These are phyloP conservation scores for Pythium monospermum DNA, from an alignment of 352 stramenopile genomes.

Conservation along the genomic window DNA sequence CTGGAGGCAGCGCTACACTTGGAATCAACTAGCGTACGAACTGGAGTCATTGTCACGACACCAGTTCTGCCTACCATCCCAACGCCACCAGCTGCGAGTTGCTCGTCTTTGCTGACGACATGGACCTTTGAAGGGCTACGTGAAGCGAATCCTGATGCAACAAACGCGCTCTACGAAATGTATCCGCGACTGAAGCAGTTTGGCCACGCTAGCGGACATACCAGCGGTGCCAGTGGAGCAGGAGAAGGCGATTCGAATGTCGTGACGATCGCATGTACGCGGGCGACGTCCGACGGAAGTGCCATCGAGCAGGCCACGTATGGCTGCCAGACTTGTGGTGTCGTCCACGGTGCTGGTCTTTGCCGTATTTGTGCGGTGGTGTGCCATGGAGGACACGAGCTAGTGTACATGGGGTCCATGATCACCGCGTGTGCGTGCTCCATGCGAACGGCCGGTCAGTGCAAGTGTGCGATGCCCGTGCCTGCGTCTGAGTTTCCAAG, in stretches of 20 bases:
- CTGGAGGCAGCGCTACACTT: slow-evolving; percentile 15
- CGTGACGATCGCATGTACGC: slow-evolving; percentile 42
- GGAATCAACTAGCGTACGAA: slow-evolving; percentile 4
- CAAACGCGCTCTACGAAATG: slow-evolving; percentile 6
- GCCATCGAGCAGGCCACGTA: slow-evolving; percentile 74
- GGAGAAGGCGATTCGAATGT: neutral
- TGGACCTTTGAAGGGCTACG: slow-evolving; percentile 18
- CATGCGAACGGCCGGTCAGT: slow-evolving; percentile 43
- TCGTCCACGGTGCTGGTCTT: slow-evolving; percentile 60
- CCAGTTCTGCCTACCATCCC: neutral
- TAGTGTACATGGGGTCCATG: slow-evolving; percentile 66
- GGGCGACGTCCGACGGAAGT: slow-evolving; percentile 73
- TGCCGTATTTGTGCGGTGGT: slow-evolving; percentile 64
- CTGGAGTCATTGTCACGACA: slow-evolving; percentile 13
- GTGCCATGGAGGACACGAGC: slow-evolving; percentile 79
- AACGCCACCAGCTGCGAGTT: neutral
- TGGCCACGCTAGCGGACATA: neutral
- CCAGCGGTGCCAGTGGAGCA: neutral
- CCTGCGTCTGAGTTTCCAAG: slow-evolving; percentile 30
- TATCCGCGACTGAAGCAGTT: slow-evolving; percentile 9
- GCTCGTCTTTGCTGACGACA: slow-evolving; percentile 8
- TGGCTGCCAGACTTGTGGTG: slow-evolving; percentile 76
- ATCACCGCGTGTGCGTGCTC: slow-evolving; percentile 70
- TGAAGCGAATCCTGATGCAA: neutral
- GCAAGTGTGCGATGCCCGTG: slow-evolving; percentile 44